phyloP scores from a whole-genome alignment of 164 flowering plant species.

The Santalum album region DNA sequence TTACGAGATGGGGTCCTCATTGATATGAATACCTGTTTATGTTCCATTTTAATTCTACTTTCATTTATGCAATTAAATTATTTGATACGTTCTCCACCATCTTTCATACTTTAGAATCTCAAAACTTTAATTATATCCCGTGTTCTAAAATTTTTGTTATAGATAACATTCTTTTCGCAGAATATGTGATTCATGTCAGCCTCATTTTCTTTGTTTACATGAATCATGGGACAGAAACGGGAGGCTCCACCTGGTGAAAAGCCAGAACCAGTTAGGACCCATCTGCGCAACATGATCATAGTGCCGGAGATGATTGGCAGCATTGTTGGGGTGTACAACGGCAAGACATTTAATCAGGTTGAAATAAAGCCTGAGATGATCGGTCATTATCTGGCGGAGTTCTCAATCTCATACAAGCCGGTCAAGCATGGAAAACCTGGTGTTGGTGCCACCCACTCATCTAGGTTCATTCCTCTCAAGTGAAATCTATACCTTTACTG shows the following conservation, averaged over 20 bases:
- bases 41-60: too few relatives aligned
- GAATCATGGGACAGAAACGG: slow-evolving; percentile 32
- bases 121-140: too few relatives aligned
- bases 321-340: slow-evolving; percentile 58
- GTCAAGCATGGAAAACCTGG: slow-evolving; percentile 74
- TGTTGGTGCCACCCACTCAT: slow-evolving; percentile 71
- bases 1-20: too few relatives aligned
- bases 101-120: too few relatives aligned
- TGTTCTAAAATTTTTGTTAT: too few relatives aligned
- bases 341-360: slow-evolving; percentile 64
- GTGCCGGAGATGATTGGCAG: slow-evolving; percentile 69
- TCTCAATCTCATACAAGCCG: slow-evolving; percentile 62
- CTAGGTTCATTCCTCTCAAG: slow-evolving; percentile 60
- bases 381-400: slow-evolving; percentile 58
- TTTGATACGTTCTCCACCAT: too few relatives aligned
- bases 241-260: slow-evolving; percentile 62
- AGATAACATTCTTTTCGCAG: too few relatives aligned
- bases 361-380: slow-evolving; percentile 74
- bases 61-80: too few relatives aligned
- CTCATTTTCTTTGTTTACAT: background rate
- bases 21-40: too few relatives aligned
- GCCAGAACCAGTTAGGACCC: slow-evolving; percentile 51
- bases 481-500: too few relatives aligned
- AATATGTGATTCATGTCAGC: background rate
- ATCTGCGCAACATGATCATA: slow-evolving; percentile 44